phyloP scores from a whole-genome alignment of 2,329 filamentous ascomycete species.

The Chrysoporthe deuterocubensis region DNA sequence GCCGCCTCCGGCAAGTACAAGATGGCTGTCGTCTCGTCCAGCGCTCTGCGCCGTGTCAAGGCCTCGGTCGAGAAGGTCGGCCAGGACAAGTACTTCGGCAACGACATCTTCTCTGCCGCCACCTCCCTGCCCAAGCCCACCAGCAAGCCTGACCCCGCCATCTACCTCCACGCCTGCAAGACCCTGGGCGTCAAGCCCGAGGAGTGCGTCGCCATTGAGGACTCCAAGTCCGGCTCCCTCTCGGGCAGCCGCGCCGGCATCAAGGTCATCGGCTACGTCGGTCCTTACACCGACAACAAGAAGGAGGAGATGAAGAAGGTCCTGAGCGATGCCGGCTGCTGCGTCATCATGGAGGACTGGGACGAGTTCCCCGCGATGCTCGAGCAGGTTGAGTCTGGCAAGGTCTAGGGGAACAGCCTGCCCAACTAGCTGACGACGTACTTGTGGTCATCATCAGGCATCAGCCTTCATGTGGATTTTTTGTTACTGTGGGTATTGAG shows the following conservation, averaged over 20 bases:
- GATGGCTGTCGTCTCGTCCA: slow-evolving; percentile 81
- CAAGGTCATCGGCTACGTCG: slow-evolving; percentile 82
- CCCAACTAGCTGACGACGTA: not conserved
- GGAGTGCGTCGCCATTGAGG: slow-evolving; percentile 83
- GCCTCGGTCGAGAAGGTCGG: slow-evolving; percentile 80
- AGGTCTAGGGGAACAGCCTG: slow-evolving; percentile 12
- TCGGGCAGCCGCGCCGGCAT: slow-evolving; percentile 77
- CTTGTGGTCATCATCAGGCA: not conserved
- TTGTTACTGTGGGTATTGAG: slow-evolving; percentile 4
- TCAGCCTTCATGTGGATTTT: not conserved
- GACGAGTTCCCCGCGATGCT: slow-evolving; percentile 55
- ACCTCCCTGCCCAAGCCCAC: slow-evolving; percentile 79
- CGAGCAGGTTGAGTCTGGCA: slow-evolving; percentile 48
- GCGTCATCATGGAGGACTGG: slow-evolving; percentile 66
- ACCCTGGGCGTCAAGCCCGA: slow-evolving; percentile 70
- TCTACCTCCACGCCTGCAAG: slow-evolving; percentile 81
- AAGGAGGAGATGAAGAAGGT: slow-evolving; percentile 67
- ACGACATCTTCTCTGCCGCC: slow-evolving; percentile 81
- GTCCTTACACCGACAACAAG: slow-evolving; percentile 69
- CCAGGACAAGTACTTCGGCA: slow-evolving; percentile 78
- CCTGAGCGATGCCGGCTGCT: slow-evolving; percentile 64
- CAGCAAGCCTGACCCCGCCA: slow-evolving; percentile 87
- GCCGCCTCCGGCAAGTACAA: slow-evolving; percentile 65
- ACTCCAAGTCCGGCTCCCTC: slow-evolving; percentile 83
- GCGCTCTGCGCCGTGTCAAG: slow-evolving; percentile 75